Evolutionary conservation across 352 stramenopile genomes (phyloP).

Genomic region (Phytophthora constricta): DNA sequence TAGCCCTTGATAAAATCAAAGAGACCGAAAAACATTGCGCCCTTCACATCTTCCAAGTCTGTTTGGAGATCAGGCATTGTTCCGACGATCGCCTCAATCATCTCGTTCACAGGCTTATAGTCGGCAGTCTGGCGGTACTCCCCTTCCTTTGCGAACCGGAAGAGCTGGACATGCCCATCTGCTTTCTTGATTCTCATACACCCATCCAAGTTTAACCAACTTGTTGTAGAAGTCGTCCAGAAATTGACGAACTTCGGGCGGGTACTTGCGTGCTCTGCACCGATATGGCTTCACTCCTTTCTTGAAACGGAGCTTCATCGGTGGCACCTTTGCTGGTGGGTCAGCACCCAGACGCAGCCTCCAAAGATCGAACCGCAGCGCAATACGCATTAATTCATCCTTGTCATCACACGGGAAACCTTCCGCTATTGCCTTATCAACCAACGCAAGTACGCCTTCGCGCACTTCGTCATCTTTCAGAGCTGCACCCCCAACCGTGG

Average conservation of each 20-base stretch:
- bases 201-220: background rate
- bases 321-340: background rate
- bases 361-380: background rate
- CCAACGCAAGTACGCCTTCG: background rate
- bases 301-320: constrained; percentile 6
- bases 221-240: background rate
- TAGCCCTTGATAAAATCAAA: constrained; percentile 21
- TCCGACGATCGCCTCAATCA: constrained; percentile 19
- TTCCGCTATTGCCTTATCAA: background rate
- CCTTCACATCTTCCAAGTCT: constrained; percentile 9
- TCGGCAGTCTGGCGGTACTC: constrained; percentile 7
- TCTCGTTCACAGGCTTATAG: constrained; percentile 10
- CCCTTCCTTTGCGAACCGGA: background rate
- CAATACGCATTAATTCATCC: background rate
- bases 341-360: background rate
- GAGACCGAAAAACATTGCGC: constrained; percentile 14
- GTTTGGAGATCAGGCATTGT: constrained; percentile 17
- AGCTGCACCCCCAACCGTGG: background rate
- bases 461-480: constrained; percentile 8
- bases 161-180: constrained; percentile 10
- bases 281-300: background rate
- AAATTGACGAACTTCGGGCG: background rate
- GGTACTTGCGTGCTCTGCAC: background rate
- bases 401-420: background rate
- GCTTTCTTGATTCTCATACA: background rate